A percentile compares a stretch with the other conserved stretches of the same genome.
Conservation (phyloP, 2,329 filamentous ascomycete species). For the Drechslerella dactyloides region DNA sequence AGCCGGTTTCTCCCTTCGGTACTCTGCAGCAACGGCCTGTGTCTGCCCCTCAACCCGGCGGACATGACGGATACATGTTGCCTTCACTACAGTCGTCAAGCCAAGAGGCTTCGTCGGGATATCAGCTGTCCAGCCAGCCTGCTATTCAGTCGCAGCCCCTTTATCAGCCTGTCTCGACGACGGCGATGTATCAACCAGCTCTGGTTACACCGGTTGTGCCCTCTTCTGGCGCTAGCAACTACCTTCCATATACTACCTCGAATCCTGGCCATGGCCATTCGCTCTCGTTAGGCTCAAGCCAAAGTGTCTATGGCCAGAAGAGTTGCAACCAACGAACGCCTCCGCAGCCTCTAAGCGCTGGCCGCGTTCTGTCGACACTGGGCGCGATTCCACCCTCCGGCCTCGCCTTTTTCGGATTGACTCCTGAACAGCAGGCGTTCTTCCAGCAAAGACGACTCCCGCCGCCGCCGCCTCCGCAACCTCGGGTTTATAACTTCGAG, state of each 20-base stretch:
- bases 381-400: constrained; percentile 43
- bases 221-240: constrained; percentile 27
- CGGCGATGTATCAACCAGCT: constrained; percentile 35
- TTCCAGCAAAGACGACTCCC: constrained; percentile 41
- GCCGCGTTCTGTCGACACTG: constrained; percentile 35
- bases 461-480: constrained; percentile 44
- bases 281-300: constrained; percentile 17
- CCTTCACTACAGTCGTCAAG: constrained; percentile 28
- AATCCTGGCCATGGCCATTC: constrained; percentile 25
- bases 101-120: constrained; percentile 20
- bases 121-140: constrained; percentile 33
- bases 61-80: constrained; percentile 27
- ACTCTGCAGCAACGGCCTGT: constrained; percentile 28
- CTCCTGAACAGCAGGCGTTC: constrained; percentile 42
- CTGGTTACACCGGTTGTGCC: constrained; percentile 41
- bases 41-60: constrained; percentile 34
- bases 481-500: constrained; percentile 44
- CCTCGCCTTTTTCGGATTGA: constrained; percentile 45
- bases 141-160: constrained; percentile 18
- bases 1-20: constrained; percentile 29
- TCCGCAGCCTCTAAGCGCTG: constrained; percentile 41
- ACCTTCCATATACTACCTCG: constrained; percentile 13
- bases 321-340: constrained; percentile 29
- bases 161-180: constrained; percentile 33
- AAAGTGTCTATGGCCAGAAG: constrained; percentile 28